These are phyloP conservation scores for Cupressus sempervirens DNA, from an alignment of 75 land plant genomes.

Conservation along the genomic window DNA sequence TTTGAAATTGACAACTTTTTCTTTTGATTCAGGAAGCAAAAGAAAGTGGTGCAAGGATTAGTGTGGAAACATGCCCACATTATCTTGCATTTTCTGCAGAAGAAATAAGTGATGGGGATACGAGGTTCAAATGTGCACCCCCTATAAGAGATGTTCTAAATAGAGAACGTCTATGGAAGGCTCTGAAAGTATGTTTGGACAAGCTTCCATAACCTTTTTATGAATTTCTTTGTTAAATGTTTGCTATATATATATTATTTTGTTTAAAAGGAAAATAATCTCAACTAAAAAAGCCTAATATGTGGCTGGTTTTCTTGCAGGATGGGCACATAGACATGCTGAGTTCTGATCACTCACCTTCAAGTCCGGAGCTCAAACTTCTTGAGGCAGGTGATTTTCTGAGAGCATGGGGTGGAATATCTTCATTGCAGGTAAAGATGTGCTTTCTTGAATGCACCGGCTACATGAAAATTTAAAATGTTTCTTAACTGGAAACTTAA, in stretches of 20 bases:
- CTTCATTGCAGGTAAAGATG: slow-evolving; percentile 78
- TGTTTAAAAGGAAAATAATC: neutral
- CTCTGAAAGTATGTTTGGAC: slow-evolving; percentile 52
- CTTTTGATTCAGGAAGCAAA: slow-evolving; percentile 64
- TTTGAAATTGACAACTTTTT: slow-evolving; percentile 3
- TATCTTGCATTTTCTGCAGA: slow-evolving; percentile 92
- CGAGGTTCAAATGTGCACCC: slow-evolving; percentile 93
- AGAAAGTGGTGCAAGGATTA: slow-evolving; percentile 55
- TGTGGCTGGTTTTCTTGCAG: slow-evolving; percentile 27
- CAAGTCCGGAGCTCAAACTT: slow-evolving; percentile 71
- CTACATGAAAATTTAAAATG: neutral
- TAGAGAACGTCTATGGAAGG: slow-evolving; percentile 70
- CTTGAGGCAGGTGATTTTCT: slow-evolving; percentile 82
- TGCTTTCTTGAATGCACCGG: neutral
- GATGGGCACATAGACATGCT: slow-evolving; percentile 81
- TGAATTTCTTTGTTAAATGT: neutral
- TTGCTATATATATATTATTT: neutral
- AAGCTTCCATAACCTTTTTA: neutral
- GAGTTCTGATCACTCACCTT: slow-evolving; percentile 97
- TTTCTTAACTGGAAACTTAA: neutral
- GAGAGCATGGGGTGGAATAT: slow-evolving; percentile 97
- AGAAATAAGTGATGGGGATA: slow-evolving; percentile 87
- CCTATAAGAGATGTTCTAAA: slow-evolving; percentile 79
- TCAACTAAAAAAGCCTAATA: neutral
- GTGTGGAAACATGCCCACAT: slow-evolving; percentile 97